phyloP scores from a whole-genome alignment of 768 basidiomycete genomes.

The Russula lepida region DNA sequence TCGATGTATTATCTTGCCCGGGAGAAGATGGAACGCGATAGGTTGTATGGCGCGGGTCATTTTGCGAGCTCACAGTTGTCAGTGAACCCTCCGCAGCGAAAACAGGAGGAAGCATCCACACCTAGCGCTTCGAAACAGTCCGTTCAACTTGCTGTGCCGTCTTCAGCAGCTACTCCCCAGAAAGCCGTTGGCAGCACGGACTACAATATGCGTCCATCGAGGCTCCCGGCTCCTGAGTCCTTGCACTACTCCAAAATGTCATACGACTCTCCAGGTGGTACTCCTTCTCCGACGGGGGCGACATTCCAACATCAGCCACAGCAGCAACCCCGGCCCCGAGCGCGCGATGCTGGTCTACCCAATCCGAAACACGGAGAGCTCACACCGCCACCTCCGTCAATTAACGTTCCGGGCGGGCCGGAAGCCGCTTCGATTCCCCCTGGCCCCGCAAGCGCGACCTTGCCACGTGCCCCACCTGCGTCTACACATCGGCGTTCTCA shows the following conservation, averaged over 20 bases:
- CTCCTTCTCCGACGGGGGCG: conserved; percentile 53
- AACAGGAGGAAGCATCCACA: conserved; percentile 20
- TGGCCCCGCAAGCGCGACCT: conserved; percentile 27
- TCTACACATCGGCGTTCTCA: conserved; percentile 78
- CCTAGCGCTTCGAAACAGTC: conserved; percentile 21
- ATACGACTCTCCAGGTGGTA: conserved; percentile 45
- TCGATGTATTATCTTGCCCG: conserved; percentile 95
- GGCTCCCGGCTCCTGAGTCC: conserved; percentile 72
- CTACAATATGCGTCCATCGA: conserved; percentile 76
- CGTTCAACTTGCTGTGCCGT: conserved; percentile 16
- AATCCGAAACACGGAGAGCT: conserved; percentile 30
- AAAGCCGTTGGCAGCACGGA: conserved; percentile 47
- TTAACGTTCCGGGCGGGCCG: not conserved
- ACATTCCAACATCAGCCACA: conserved; percentile 48
- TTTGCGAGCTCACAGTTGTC: conserved; percentile 90
- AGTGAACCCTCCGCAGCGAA: conserved; percentile 3
- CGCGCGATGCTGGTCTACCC: conserved; percentile 55
- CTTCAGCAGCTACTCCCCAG: conserved; percentile 27
- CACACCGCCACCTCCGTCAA: conserved; percentile 7
- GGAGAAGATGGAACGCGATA: conserved; percentile 92
- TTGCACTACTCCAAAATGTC: conserved; percentile 77
- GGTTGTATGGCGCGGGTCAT: conserved; percentile 86
- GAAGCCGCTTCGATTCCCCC: conserved; percentile 9
- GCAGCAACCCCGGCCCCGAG: conserved; percentile 48
- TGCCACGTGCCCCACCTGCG: conserved; percentile 66